phyloP scores from a whole-genome alignment of 2,329 filamentous ascomycete species.

The Neofusicoccum ribis region DNA sequence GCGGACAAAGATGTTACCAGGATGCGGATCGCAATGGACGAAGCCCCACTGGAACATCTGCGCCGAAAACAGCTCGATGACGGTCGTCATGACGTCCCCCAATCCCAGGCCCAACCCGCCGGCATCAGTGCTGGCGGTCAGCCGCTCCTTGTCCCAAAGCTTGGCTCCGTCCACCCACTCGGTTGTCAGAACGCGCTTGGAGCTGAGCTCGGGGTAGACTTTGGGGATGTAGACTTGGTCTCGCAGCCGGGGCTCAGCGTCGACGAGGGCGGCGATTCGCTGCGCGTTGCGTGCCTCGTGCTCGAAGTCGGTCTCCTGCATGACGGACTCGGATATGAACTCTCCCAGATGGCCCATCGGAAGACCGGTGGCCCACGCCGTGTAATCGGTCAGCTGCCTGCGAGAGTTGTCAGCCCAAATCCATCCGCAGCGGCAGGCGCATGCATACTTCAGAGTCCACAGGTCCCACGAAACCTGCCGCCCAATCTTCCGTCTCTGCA shows the following conservation, averaged over 20 bases:
- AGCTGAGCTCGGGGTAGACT: conserved; percentile 79
- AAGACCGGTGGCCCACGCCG: conserved; percentile 79
- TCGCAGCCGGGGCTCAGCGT: conserved; percentile 71
- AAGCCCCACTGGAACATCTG: conserved; percentile 98
- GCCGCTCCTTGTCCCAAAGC: conserved; percentile 85
- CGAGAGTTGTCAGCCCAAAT: neutral
- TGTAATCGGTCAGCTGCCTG: conserved; percentile 53
- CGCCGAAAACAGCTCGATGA: conserved; percentile 93
- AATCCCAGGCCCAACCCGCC: conserved; percentile 82
- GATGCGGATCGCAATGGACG: conserved; percentile 95
- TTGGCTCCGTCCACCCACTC: conserved; percentile 97
- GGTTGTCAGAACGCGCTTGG: conserved; percentile 82
- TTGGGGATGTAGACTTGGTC: conserved; percentile 85
- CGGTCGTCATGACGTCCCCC: conserved; percentile 91
- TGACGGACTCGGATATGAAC: conserved; percentile 87
- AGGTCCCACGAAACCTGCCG: conserved; percentile 92
- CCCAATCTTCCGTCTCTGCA: conserved; percentile 92
- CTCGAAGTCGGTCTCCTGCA: conserved; percentile 90
- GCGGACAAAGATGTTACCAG: conserved; percentile 94
- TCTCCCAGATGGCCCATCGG: conserved; percentile 88
- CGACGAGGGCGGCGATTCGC: conserved; percentile 76
- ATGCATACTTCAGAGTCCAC: conserved; percentile 81
- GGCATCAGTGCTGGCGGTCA: conserved; percentile 68
- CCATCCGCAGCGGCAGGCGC: neutral
- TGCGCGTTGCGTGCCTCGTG: conserved; percentile 89